Evolutionary conservation across 2,329 filamentous ascomycete genomes (phyloP).

Genomic region (Ophiostoma sp.): DNA sequence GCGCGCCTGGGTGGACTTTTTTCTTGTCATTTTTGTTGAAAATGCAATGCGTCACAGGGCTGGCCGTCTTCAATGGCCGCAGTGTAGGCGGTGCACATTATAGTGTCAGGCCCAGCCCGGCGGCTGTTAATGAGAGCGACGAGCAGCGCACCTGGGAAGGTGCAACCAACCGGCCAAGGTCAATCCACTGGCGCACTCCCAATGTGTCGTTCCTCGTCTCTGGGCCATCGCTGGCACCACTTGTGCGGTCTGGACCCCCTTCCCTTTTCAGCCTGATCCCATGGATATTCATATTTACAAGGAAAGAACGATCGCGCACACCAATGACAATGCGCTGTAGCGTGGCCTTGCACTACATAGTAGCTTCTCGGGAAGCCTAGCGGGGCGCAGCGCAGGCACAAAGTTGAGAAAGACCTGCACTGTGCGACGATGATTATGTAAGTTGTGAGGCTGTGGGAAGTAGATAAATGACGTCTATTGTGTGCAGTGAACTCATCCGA

Average conservation of each 20-base stretch:
- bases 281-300: background rate
- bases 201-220: background rate
- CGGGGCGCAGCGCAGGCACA: slow-evolving; percentile 20
- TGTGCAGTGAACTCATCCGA: background rate
- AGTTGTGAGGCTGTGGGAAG: background rate
- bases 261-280: background rate
- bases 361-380: slow-evolving; percentile 20
- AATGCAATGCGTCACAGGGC: background rate
- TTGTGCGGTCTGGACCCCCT: background rate
- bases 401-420: background rate
- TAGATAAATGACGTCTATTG: background rate
- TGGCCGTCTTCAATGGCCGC: background rate
- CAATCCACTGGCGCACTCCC: background rate
- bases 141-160: background rate
- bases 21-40: background rate
- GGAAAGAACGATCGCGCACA: background rate
- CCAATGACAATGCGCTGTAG: background rate
- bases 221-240: background rate
- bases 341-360: background rate
- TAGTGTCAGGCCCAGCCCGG: background rate
- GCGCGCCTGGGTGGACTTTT: background rate
- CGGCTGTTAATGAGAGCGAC: background rate
- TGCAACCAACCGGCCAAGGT: background rate
- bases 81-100: background rate
- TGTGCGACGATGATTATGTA: background rate